Conservation (phyloP, 176 grass and related monocot species). For the Triticum turgidum region DNA sequence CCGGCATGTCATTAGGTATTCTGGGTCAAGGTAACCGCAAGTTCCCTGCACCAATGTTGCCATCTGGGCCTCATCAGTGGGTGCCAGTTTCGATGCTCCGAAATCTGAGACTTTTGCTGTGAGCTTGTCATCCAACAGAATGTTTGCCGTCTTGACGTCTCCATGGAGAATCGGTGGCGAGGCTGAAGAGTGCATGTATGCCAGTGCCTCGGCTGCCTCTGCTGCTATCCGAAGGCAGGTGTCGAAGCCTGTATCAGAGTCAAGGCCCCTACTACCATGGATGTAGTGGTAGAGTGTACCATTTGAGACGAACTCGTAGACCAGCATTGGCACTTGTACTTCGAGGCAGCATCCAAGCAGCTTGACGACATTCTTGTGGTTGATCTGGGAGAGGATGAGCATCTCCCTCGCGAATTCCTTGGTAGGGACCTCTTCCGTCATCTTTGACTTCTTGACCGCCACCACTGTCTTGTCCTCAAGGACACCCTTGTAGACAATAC, state of each 20-base stretch:
- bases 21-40: conserved; percentile 64
- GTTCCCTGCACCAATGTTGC: conserved; percentile 67
- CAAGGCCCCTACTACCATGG: conserved; percentile 27
- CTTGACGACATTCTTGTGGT: conserved; percentile 62
- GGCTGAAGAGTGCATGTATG: conserved; percentile 52
- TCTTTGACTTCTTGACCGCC: conserved; percentile 60
- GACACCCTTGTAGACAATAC: conserved; percentile 49
- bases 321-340: conserved; percentile 54
- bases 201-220: conserved; percentile 46
- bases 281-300: conserved; percentile 61
- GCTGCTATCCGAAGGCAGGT: conserved; percentile 42
- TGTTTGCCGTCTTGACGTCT: conserved; percentile 66
- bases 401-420: conserved; percentile 59
- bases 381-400: conserved; percentile 63
- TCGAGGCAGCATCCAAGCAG: conserved; percentile 72
- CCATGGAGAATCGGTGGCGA: conserved; percentile 62
- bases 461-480: conserved; percentile 42
- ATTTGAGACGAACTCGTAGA: conserved; percentile 63
- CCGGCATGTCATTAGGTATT: conserved; percentile 51
- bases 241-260: background rate
- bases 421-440: conserved; percentile 37
- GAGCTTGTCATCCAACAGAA: conserved; percentile 50
- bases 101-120: conserved; percentile 63
- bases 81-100: conserved; percentile 52
- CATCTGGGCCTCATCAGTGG: conserved; percentile 51